Percentiles rank a stretch among this genome's conserved stretches.
Evolutionary conservation across 805 yeast genomes (phyloP).

Genomic region (Candida nonsorbophila): DNA sequence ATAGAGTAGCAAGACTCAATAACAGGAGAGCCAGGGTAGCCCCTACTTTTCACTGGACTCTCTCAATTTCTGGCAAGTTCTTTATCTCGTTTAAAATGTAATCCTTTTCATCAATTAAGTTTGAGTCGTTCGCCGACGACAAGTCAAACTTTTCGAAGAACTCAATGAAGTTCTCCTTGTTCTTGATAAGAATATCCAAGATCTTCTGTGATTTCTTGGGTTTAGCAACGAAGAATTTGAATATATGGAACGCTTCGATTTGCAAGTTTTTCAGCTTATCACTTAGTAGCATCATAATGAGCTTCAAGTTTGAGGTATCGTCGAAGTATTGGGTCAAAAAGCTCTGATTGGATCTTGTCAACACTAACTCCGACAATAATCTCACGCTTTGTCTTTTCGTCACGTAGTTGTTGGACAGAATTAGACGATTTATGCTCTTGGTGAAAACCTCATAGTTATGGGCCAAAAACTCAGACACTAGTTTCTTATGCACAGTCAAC

Average conservation of each 20-base stretch:
- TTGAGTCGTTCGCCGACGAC: constrained; percentile 57
- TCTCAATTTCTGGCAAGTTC: constrained; percentile 57
- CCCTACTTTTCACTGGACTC: constrained; percentile 8
- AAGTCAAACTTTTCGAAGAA: constrained; percentile 66
- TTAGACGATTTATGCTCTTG: constrained; percentile 57
- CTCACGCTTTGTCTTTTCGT: constrained; percentile 87
- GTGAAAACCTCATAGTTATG: constrained; percentile 56
- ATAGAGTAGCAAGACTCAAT: constrained; percentile 1
- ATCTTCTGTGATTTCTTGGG: constrained; percentile 83
- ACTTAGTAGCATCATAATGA: constrained; percentile 79
- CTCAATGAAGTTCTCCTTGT: constrained; percentile 67
- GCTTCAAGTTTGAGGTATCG: constrained; percentile 75
- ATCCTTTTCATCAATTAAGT: constrained; percentile 72
- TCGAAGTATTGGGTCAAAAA: constrained; percentile 75
- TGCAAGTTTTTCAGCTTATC: constrained; percentile 89
- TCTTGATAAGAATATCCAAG: constrained; percentile 75
- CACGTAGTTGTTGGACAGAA: constrained; percentile 79
- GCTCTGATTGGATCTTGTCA: constrained; percentile 63
- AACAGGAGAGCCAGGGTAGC: neutral
- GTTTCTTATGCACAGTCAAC: constrained; percentile 61
- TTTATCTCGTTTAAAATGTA: constrained; percentile 74
- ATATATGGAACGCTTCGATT: constrained; percentile 85
- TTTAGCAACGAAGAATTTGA: constrained; percentile 94
- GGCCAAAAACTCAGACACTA: constrained; percentile 67
- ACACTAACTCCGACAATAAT: constrained; percentile 64